Evolutionary conservation across 2,329 filamentous ascomycete species (phyloP).

Genomic region (Rasamsonia emersonii): DNA sequence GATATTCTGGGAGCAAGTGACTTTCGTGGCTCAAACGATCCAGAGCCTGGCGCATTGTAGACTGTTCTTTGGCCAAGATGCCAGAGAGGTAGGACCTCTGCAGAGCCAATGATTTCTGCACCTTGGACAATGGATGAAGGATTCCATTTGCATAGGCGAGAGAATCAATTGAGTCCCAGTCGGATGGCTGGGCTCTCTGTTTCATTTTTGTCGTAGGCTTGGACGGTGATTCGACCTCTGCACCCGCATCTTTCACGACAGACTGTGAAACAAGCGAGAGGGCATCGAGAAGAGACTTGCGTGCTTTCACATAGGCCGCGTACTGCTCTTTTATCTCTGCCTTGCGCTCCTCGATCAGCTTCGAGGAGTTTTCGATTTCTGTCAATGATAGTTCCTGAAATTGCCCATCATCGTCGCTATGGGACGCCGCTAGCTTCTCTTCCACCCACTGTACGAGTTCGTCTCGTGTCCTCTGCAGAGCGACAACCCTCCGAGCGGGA

Average conservation of each 20-base stretch:
- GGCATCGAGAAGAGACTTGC: constrained; percentile 26
- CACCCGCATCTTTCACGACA: not conserved
- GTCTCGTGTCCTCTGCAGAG: constrained; percentile 38
- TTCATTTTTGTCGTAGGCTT: not conserved
- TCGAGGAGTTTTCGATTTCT: constrained; percentile 22
- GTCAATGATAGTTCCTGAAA: constrained; percentile 19
- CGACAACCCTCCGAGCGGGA: constrained; percentile 20
- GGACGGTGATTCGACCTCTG: not conserved
- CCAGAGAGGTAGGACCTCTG: constrained; percentile 31
- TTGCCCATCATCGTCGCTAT: constrained; percentile 19
- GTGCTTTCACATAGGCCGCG: constrained; percentile 25
- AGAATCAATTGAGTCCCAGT: constrained; percentile 19
- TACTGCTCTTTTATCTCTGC: constrained; percentile 27
- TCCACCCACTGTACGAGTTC: constrained; percentile 46
- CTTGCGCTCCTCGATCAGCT: constrained; percentile 23
- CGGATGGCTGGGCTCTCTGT: constrained; percentile 11
- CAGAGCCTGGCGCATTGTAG: constrained; percentile 25
- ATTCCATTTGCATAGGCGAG: constrained; percentile 24
- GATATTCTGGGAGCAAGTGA: constrained; percentile 35
- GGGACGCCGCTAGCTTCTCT: constrained; percentile 34
- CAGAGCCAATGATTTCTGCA: constrained; percentile 26
- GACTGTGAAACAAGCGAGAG: constrained; percentile 29
- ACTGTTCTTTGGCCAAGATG: constrained; percentile 31
- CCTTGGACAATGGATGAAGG: constrained; percentile 27
- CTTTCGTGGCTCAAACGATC: constrained; percentile 34